Percentiles rank a stretch among this genome's conserved stretches.
These are phyloP conservation scores for Flagelloscypha sp. DNA, from an alignment of 768 basidiomycete genomes.

Conservation along the genomic window DNA sequence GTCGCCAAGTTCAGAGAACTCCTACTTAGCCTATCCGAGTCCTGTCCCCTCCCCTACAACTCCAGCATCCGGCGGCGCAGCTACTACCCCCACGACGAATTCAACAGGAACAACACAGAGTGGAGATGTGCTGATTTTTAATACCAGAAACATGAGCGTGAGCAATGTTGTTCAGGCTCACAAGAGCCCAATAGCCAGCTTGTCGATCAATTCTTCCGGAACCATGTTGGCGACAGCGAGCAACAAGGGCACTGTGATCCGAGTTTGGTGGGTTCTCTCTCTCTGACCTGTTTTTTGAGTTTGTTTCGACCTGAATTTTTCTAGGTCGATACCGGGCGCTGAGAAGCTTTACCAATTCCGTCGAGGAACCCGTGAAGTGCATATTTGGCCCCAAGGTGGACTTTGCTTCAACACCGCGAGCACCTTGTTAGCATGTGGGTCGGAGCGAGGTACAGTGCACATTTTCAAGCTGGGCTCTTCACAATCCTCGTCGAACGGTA, in stretches of 20 bases:
- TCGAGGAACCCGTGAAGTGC: conserved; percentile 77
- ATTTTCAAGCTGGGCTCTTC: conserved; percentile 78
- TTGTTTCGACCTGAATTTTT: too few relatives aligned
- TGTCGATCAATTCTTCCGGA: conserved; percentile 80
- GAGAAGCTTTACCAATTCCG: conserved; percentile 96
- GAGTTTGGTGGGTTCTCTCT: conserved; percentile 91
- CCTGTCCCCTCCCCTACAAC: conserved; percentile 80
- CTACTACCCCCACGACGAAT: conserved; percentile 26
- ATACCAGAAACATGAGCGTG: conserved; percentile 83
- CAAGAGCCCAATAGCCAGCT: conserved; percentile 83
- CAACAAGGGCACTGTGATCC: conserved; percentile 94
- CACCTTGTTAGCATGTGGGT: conserved; percentile 81
- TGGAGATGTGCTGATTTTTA: conserved; percentile 92
- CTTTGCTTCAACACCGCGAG: conserved; percentile 75
- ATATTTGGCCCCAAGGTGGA: conserved; percentile 75
- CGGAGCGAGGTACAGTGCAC: conserved; percentile 92
- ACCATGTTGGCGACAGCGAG: conserved; percentile 88
- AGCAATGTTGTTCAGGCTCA: conserved; percentile 97
- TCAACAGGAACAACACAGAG: conserved; percentile 37
- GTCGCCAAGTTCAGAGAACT: conserved; percentile 87
- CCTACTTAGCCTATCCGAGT: conserved; percentile 93
- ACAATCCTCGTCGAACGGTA: too few relatives aligned
- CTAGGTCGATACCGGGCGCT: conserved; percentile 78
- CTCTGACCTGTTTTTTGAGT: too few relatives aligned
- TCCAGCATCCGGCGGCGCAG: conserved; percentile 37